Conservation (phyloP, 2,329 filamentous ascomycete genomes). For the Pseudogymnoascus verrucosus region DNA sequence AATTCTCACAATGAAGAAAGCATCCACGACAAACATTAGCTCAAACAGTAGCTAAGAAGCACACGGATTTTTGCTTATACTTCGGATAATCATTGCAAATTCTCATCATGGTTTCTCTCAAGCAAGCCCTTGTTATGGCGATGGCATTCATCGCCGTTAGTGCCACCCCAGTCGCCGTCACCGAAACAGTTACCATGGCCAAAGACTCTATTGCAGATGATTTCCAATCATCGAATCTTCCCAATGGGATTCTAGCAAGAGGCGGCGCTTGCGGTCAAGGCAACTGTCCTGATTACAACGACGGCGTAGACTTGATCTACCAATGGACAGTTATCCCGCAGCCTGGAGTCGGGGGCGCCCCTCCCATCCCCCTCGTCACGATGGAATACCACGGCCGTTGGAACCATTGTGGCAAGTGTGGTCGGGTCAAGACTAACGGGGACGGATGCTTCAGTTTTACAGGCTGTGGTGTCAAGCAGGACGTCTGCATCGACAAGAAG, state of each 20-base stretch:
- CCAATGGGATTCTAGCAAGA: not conserved
- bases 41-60: not conserved
- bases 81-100: not conserved
- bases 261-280: not conserved
- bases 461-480: not conserved
- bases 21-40: not conserved
- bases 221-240: not conserved
- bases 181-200: not conserved
- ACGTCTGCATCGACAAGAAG: not conserved
- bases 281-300: not conserved
- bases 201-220: not conserved
- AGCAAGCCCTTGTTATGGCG: not conserved
- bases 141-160: not conserved
- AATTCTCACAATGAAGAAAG: not conserved
- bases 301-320: not conserved
- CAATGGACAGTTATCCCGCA: not conserved
- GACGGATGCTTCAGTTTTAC: not conserved
- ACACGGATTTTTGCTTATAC: not conserved
- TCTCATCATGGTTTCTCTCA: not conserved
- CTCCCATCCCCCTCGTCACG: not conserved
- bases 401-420: not conserved
- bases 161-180: not conserved
- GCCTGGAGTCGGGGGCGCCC: not conserved
- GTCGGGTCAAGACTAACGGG: not conserved
- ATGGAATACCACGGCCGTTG: not conserved